These are phyloP conservation scores for Wallemia hederae DNA, from an alignment of 1,284 basidiomycete species.

Conservation along the genomic window DNA sequence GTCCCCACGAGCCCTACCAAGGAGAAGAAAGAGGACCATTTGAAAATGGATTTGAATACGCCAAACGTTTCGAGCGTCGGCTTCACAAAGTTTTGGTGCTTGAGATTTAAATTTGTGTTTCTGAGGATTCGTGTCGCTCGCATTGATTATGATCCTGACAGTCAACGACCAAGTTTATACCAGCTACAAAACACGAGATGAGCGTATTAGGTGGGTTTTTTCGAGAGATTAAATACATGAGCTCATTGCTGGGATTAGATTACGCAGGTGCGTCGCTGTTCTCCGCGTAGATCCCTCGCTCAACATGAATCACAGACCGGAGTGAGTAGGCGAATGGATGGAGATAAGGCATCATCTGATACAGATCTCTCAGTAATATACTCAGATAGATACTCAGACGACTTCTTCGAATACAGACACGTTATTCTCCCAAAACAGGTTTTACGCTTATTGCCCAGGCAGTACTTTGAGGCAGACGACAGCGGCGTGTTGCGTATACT, in stretches of 20 bases:
- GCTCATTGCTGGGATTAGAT: background rate
- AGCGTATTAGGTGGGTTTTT: background rate
- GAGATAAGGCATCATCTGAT: background rate
- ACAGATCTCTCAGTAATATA: background rate
- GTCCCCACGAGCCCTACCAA: background rate
- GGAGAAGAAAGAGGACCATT: background rate
- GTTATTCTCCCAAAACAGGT: conserved; percentile 71
- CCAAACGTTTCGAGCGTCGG: background rate
- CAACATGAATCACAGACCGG: background rate
- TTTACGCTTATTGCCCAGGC: conserved; percentile 47
- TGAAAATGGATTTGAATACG: background rate
- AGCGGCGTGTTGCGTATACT: conserved; percentile 53
- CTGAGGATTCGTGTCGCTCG: background rate
- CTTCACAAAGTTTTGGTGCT: background rate
- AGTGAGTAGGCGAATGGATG: background rate
- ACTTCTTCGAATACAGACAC: conserved; percentile 41
- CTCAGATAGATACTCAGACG: conserved; percentile 20
- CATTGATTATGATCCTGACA: background rate
- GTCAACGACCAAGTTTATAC: background rate
- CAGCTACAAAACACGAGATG: background rate
- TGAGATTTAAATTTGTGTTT: background rate
- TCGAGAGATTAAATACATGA: background rate
- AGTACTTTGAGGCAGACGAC: conserved; percentile 32
- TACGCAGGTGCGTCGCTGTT: background rate
- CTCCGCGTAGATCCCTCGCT: background rate